These are phyloP conservation scores for Eimeria praecox DNA, from an alignment of 169 alveolate genomes.

Conservation along the genomic window DNA sequence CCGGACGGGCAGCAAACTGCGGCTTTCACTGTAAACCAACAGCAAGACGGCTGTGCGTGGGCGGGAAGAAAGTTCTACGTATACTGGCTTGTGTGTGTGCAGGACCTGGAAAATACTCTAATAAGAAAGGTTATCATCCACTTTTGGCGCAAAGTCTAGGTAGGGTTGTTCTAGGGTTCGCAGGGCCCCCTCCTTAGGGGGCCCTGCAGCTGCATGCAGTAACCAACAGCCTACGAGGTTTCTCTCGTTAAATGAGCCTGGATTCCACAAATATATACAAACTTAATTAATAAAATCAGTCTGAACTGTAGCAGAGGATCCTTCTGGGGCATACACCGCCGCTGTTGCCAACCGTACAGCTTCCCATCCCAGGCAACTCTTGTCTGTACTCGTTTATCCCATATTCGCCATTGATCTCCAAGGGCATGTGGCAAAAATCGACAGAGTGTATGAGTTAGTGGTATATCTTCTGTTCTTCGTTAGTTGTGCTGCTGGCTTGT, in stretches of 20 bases:
- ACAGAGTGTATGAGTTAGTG: neutral
- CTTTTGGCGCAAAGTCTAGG: too few relatives aligned
- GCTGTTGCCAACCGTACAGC: neutral
- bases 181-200: neutral
- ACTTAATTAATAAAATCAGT: neutral
- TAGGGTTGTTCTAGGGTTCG: neutral
- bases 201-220: conserved; percentile 40
- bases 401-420: neutral
- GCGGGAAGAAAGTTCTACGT: too few relatives aligned
- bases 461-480: neutral
- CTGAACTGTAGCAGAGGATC: neutral
- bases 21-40: too few relatives aligned
- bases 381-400: neutral
- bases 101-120: too few relatives aligned
- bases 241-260: neutral
- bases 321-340: neutral
- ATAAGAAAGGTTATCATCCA: too few relatives aligned
- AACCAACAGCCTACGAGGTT: neutral
- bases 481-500: neutral
- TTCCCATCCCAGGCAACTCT: neutral
- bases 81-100: too few relatives aligned
- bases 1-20: too few relatives aligned
- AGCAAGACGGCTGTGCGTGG: too few relatives aligned
- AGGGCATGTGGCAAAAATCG: neutral
- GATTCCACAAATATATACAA: neutral